Evolutionary conservation across 2,329 filamentous ascomycete species (phyloP), one percentile per base, ranked within the genome.

Genomic region (Fusarium incarnatum): DNA sequence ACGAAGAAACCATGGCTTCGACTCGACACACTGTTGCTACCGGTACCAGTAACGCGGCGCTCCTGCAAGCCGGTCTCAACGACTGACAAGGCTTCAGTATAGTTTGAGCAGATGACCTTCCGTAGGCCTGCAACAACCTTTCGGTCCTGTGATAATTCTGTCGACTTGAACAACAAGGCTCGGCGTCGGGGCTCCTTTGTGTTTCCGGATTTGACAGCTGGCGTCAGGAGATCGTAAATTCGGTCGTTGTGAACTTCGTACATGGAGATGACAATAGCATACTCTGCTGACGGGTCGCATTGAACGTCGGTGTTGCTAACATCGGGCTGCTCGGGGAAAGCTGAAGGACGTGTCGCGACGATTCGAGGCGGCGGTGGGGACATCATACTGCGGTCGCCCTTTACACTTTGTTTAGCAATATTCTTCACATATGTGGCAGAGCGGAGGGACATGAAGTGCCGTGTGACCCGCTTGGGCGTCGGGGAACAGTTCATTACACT

Each of bases 221-320:
- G 87, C 0, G 91, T 92, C 2, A 99, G 84, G 0, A 99, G 88
- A 76, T 99, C 96, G 78, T 97, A 98, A 71, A 99, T 98, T 37
- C 94, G 91, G 81, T 99, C 95, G 77, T 99, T 99, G 83, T 99
- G 98, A 2, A 99, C 95, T 79, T 99, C 96, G 80, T 98, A 98
- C 94, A 99, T 99, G 56, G 94, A 97, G 23, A 99, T 86, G 13
- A 99, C 84, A 56, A 99, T 89, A 7, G 92, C 91, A 74, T 98
- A 98, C 73, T 97, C 93, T 57, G 91, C 88, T 22, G 87, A 87
- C 49, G 89, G 84, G 44, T 81, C 79, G 70, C 79, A 81, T 1
- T 88, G 85, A 1, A 97, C 85, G 7, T 86, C 83, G 45, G 97
- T 83, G 54, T 90, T 85, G 79, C 89, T 89, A 55, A 97, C 88